Conservation (phyloP, 2,329 filamentous ascomycete genomes). For the Calonectria ilicicola region DNA sequence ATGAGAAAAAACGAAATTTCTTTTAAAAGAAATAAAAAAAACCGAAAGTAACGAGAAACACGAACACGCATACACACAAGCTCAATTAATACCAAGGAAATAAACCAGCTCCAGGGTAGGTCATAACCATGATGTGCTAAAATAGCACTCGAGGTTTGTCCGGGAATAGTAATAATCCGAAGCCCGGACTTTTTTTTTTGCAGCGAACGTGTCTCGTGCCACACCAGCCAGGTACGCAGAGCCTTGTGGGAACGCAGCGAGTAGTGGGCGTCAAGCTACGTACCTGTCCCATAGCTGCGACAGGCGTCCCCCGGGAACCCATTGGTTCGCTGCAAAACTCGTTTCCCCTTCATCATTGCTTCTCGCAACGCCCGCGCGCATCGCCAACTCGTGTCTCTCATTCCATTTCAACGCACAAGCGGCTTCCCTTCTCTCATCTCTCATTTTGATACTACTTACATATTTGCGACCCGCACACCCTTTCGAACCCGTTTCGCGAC, state of each 20-base stretch:
- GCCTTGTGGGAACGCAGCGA: slow-evolving; percentile 12
- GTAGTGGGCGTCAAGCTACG: slow-evolving; percentile 24
- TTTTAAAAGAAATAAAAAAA: too few species aligned
- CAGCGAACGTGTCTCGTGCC: slow-evolving; percentile 4
- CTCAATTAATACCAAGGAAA: not conserved
- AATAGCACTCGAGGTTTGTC: too few species aligned
- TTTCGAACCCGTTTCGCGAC: slow-evolving; percentile 29
- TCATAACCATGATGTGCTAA: not conserved
- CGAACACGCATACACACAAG: too few species aligned
- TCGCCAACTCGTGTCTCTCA: slow-evolving; percentile 23
- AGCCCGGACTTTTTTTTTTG: not conserved
- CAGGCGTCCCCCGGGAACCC: slow-evolving; percentile 20
- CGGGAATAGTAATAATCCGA: slow-evolving; percentile 6
- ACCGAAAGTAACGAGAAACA: not conserved
- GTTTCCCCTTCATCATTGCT: slow-evolving; percentile 13
- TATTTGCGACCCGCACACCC: not conserved
- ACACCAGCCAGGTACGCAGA: slow-evolving; percentile 2
- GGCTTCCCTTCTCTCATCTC: slow-evolving; percentile 24
- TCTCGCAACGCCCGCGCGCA: slow-evolving; percentile 20
- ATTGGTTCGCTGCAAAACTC: slow-evolving; percentile 21
- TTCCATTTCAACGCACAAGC: slow-evolving; percentile 23
- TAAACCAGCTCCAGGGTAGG: slow-evolving; percentile 5
- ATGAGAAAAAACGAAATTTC: not conserved
- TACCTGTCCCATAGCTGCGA: slow-evolving; percentile 25
- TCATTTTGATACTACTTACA: slow-evolving; percentile 8